These are phyloP conservation scores for Neostapfia colusana DNA, from an alignment of 176 grass and related monocot genomes.

Conservation along the genomic window DNA sequence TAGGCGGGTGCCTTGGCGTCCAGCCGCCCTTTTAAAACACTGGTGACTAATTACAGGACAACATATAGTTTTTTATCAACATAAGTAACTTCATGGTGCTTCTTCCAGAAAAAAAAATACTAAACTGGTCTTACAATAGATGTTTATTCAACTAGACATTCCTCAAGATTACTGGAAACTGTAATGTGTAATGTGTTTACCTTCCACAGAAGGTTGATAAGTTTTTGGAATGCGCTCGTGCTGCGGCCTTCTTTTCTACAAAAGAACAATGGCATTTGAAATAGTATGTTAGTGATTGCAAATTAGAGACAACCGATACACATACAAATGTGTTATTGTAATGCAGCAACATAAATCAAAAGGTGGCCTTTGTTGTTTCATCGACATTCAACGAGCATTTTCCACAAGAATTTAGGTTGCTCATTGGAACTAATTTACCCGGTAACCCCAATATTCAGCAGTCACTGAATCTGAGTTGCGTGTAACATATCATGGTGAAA, in stretches of 20 bases:
- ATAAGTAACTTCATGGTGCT: not conserved
- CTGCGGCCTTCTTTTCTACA: constrained; percentile 86
- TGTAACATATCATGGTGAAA: not conserved
- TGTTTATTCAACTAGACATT: not conserved
- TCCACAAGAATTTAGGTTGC: constrained; percentile 16
- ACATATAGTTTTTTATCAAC: not conserved
- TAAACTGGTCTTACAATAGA: not conserved
- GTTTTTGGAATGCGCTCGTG: constrained; percentile 80
- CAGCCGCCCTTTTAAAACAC: no score
- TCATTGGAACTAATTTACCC: not conserved
- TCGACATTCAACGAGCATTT: constrained; percentile 18
- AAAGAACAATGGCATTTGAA: constrained; percentile 22
- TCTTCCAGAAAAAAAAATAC: constrained; percentile 1
- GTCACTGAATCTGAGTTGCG: not conserved
- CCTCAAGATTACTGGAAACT: constrained; percentile 6
- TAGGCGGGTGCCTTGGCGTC: no score
- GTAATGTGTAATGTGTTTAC: constrained; percentile 33
- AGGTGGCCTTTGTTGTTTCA: not conserved
- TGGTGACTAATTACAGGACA: constrained; percentile 5
- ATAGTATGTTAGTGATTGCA: not conserved
- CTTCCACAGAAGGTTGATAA: constrained; percentile 95
- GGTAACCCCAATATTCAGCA: not conserved
- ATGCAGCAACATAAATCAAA: not conserved
- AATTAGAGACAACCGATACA: not conserved
- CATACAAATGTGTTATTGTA: not conserved